Percentiles rank a stretch among this genome's conserved stretches.
Evolutionary conservation across 192 early-diverging fungal genomes (phyloP).

Genomic region (Coemansia sp.): DNA sequence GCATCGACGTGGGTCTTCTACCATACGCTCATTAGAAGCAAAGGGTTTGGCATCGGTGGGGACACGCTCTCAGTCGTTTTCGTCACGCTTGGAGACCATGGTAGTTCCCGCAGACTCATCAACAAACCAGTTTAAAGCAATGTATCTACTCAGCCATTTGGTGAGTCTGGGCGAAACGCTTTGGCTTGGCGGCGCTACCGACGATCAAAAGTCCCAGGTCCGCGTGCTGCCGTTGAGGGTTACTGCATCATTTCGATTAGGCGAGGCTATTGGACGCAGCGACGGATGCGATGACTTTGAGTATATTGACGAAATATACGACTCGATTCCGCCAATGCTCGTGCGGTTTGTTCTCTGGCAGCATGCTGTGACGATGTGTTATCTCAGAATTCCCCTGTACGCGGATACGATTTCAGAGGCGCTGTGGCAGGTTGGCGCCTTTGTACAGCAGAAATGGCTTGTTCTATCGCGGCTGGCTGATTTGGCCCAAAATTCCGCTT

Average conservation of each 20-base stretch:
- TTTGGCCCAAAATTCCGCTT: conserved; percentile 4
- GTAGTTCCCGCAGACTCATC: conserved; percentile 13
- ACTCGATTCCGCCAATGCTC: conserved; percentile 24
- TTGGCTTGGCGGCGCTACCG: conserved; percentile 34
- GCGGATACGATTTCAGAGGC: conserved; percentile 43
- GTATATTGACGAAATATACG: conserved; percentile 45
- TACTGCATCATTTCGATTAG: conserved; percentile 31
- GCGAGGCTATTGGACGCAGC: conserved; percentile 31
- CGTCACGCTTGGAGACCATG: conserved; percentile 35
- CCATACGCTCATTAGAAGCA: neutral
- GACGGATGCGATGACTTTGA: conserved; percentile 34
- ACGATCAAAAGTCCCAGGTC: neutral
- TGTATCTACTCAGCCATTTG: conserved; percentile 33
- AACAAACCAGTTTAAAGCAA: conserved; percentile 28
- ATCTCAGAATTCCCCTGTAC: conserved; percentile 35
- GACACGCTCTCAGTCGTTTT: conserved; percentile 32
- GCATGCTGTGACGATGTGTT: conserved; percentile 40
- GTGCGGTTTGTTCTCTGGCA: conserved; percentile 50
- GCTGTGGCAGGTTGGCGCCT: conserved; percentile 46
- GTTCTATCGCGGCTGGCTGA: conserved; percentile 21
- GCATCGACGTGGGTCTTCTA: conserved; percentile 10
- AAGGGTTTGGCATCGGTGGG: conserved; percentile 5
- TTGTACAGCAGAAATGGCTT: conserved; percentile 43
- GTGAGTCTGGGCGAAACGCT: conserved; percentile 42
- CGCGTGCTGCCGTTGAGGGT: conserved; percentile 36